phyloP scores from a whole-genome alignment of 345 rosid genomes.

The Ceriops decandra region DNA sequence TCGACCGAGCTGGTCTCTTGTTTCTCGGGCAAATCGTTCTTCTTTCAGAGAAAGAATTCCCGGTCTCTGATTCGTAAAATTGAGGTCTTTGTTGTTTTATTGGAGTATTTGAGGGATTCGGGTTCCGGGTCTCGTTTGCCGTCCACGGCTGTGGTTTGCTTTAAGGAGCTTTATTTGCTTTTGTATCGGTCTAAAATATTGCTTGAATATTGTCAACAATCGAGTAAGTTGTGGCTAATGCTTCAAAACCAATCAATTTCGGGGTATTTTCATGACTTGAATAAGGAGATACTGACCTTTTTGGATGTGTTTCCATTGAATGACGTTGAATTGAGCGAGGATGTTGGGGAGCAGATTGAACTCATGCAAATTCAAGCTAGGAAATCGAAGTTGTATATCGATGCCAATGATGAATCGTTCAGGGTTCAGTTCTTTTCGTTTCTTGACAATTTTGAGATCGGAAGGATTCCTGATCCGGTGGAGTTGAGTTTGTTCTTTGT shows the following conservation, averaged over 20 bases:
- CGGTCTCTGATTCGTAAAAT: constrained; percentile 73
- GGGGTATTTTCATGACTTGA: constrained; percentile 93
- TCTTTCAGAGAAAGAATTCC: constrained; percentile 70
- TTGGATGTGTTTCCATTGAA: constrained; percentile 83
- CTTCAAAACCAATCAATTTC: constrained; percentile 80
- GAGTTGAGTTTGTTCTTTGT: constrained; percentile 55
- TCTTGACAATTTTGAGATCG: constrained; percentile 69
- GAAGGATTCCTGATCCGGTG: constrained; percentile 38
- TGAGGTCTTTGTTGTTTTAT: constrained; percentile 60
- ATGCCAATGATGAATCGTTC: constrained; percentile 62
- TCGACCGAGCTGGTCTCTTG: constrained; percentile 58
- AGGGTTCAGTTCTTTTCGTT: constrained; percentile 50
- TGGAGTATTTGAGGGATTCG: constrained; percentile 62
- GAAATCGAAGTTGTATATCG: constrained; percentile 52
- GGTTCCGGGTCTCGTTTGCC: constrained; percentile 38
- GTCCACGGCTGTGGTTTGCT: constrained; percentile 56
- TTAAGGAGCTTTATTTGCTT: constrained; percentile 82
- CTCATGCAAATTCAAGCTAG: constrained; percentile 63
- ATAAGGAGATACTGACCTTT: constrained; percentile 82
- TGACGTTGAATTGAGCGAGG: constrained; percentile 63
- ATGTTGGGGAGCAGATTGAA: constrained; percentile 77
- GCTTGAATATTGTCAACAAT: constrained; percentile 70
- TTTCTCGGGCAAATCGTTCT: constrained; percentile 40
- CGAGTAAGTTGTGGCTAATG: constrained; percentile 90
- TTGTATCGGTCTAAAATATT: constrained; percentile 84